Evolutionary conservation across 805 yeast genomes (phyloP).

Genomic region (Pichia paraexigua): DNA sequence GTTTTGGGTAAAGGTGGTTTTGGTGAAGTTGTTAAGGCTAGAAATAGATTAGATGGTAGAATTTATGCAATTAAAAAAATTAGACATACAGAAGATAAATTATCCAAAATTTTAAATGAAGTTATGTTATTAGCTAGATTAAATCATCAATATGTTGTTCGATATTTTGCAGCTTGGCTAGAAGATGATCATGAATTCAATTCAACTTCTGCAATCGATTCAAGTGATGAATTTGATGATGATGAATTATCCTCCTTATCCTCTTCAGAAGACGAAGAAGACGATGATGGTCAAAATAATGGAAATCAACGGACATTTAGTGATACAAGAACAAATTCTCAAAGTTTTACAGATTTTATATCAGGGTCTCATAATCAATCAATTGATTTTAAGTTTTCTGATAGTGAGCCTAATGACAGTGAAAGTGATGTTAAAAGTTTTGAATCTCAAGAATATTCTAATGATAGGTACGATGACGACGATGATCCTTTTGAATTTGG

Average conservation of each 20-base stretch:
- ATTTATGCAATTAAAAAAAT: constrained; percentile 92
- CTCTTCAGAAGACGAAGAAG: constrained; percentile 22
- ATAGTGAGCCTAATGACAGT: constrained; percentile 26
- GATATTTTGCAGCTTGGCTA: constrained; percentile 97
- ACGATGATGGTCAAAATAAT: constrained; percentile 7
- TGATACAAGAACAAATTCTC: constrained; percentile 25
- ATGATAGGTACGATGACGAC: constrained; percentile 13
- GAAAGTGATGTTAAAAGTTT: constrained; percentile 19
- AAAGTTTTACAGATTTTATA: constrained; percentile 53
- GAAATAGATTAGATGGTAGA: constrained; percentile 89
- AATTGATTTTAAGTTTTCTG: constrained; percentile 44
- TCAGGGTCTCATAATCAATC: constrained; percentile 55
- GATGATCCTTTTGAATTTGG: constrained; percentile 25
- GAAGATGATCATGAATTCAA: constrained; percentile 50
- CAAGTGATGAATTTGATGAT: constrained; percentile 18
- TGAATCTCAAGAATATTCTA: constrained; percentile 17
- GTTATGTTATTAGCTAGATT: constrained; percentile 86
- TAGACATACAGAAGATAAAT: constrained; percentile 69
- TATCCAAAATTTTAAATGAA: constrained; percentile 78
- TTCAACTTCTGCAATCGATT: constrained; percentile 22
- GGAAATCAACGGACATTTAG: constrained; percentile 13
- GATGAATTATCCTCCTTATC: too few species aligned
- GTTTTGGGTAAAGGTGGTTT: constrained; percentile 90
- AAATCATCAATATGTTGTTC: constrained; percentile 90
- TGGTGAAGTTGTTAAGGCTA: constrained; percentile 97